Percentiles rank a stretch among this genome's conserved stretches.
Conservation (phyloP, 2,329 filamentous ascomycete species). For the Aureobasidium sp. region DNA sequence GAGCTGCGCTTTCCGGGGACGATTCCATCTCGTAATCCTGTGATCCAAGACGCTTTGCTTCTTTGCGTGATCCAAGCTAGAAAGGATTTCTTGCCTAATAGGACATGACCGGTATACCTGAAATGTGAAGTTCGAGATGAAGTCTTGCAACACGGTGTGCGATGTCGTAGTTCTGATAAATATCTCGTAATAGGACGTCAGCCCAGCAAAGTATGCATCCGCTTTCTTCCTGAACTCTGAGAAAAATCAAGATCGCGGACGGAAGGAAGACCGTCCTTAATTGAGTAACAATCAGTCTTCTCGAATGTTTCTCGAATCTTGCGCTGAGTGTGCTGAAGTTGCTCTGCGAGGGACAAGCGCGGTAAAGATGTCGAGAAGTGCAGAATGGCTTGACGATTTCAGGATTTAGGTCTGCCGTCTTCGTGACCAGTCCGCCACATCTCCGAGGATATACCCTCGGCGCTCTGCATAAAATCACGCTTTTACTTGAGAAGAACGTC, state of each 20-base stretch:
- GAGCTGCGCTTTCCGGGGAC: neutral
- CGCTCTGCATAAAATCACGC: neutral
- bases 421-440: neutral
- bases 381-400: neutral
- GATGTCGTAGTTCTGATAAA: slow-evolving; percentile 7
- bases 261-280: neutral
- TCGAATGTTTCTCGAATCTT: slow-evolving; percentile 2
- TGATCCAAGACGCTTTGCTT: neutral
- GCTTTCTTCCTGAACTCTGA: neutral
- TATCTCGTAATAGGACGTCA: slow-evolving; percentile 14
- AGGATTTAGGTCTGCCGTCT: neutral
- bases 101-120: neutral
- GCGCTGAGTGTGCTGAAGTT: neutral
- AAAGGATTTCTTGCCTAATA: neutral
- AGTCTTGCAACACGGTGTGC: neutral
- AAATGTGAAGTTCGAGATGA: neutral
- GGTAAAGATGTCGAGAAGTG: neutral
- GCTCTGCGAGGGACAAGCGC: neutral
- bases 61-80: neutral
- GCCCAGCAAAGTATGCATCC: slow-evolving; percentile 8
- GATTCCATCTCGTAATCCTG: slow-evolving; percentile 1
- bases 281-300: neutral
- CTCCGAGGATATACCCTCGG: neutral
- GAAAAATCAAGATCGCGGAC: neutral
- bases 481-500: slow-evolving; percentile 5